phyloP scores from a whole-genome alignment of 78 protist genomes.

The Mastigamoeba balamuthi region DNA sequence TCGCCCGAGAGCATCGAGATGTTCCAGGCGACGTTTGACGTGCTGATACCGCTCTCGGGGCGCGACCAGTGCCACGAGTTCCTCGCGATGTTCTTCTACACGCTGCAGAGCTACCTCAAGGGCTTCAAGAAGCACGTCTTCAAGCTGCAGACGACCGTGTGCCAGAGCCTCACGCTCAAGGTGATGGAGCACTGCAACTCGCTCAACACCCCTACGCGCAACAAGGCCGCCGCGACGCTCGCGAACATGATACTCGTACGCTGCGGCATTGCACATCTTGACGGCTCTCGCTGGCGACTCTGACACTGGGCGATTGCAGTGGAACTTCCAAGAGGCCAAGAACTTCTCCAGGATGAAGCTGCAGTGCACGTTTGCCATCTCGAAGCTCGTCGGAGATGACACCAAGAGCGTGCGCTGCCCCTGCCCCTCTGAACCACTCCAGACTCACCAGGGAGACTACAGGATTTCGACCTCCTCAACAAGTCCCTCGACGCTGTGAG shows the following conservation, averaged over 20 bases:
- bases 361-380: constrained; percentile 1
- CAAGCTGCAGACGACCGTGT: background rate
- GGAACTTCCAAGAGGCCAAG: background rate
- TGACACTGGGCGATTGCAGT: too few species aligned
- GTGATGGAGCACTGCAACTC: background rate
- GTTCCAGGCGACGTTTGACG: too few species aligned
- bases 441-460: background rate
- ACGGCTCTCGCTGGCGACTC: too few species aligned
- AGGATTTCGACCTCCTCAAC: background rate
- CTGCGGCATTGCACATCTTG: too few species aligned
- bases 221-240: background rate
- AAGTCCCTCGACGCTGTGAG: background rate
- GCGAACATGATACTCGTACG: background rate
- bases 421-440: background rate
- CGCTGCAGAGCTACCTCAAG: too few species aligned
- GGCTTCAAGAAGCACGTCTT: too few species aligned
- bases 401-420: background rate
- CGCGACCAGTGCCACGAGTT: too few species aligned
- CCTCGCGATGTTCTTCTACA: too few species aligned
- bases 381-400: background rate
- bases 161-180: background rate
- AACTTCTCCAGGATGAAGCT: background rate
- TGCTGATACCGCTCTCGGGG: too few species aligned
- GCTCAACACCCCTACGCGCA: background rate
- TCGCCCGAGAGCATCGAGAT: too few species aligned